These are phyloP conservation scores for Claviceps quebecensis DNA, from an alignment of 2,329 filamentous ascomycete species.

Conservation along the genomic window DNA sequence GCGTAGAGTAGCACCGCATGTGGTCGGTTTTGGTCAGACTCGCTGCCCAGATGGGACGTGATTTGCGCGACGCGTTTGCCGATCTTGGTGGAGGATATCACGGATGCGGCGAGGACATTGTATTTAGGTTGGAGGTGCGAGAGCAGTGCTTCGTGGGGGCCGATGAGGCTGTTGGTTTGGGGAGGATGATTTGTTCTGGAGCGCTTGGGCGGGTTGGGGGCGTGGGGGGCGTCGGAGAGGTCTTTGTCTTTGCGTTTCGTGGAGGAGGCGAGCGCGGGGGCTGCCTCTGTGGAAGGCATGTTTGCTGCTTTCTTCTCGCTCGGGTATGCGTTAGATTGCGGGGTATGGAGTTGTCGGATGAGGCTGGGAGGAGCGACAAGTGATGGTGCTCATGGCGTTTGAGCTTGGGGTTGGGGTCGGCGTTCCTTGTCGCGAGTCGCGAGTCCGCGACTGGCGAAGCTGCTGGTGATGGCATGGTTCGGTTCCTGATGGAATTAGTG, in stretches of 20 bases:
- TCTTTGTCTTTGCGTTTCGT: slow-evolving; percentile 1
- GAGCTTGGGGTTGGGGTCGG: background rate
- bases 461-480: too few species aligned
- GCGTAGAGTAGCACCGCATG: slow-evolving; percentile 36
- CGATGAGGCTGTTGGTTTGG: slow-evolving; percentile 14
- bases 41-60: slow-evolving; percentile 26
- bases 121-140: slow-evolving; percentile 30
- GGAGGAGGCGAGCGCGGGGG: background rate
- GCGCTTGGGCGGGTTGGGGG: background rate
- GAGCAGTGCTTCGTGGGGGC: slow-evolving; percentile 29
- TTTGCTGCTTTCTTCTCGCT: background rate
- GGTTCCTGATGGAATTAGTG: too few species aligned
- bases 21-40: slow-evolving; percentile 7
- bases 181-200: slow-evolving; percentile 4
- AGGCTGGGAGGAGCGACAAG: background rate
- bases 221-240: background rate
- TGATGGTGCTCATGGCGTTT: background rate
- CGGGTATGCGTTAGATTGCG: too few species aligned
- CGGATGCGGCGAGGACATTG: slow-evolving; percentile 36
- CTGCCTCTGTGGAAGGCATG: background rate
- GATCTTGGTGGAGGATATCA: slow-evolving; percentile 48
- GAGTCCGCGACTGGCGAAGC: background rate
- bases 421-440: background rate
- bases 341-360: background rate
- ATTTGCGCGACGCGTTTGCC: slow-evolving; percentile 35